Evolutionary conservation across 2,329 filamentous ascomycete species (phyloP), one percentile per base, ranked within the genome.

Genomic region (Cadophora malorum): DNA sequence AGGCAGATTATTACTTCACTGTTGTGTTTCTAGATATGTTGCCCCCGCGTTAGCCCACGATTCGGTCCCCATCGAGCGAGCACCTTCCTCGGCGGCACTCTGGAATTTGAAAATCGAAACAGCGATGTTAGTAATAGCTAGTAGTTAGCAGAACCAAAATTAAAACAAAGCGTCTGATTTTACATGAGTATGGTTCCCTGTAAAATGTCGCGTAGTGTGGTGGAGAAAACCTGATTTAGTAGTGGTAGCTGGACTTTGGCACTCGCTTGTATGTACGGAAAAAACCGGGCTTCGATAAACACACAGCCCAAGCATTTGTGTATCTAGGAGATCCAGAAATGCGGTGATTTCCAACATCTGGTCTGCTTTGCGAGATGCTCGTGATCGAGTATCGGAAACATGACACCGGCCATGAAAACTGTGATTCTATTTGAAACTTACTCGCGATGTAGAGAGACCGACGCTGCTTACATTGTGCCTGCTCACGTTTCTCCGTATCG

Each of bases 1-100:
- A 72, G 65, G 72, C 71, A 74, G 68, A 76, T 59, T 21, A 53
- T 38, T 49, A 66, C 72, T 76, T 73, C 71, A 73, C 70, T 65
- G 47, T 71, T 77, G 73, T 76, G 73, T 74, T 78, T 77, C 70
- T 76, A 75, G 76, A 75, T 77, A 71, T 69, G 72, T 71, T 73
- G 69, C 69, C 70, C 69, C 62, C 59, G 23, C 63, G 49, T 65
- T 64, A 49, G 60, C 50, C 63, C 63, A 61, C 67, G 63, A 63
- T 59, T 65, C 63, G 63, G 68, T 68, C 64, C 33, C 69, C 69
- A 73, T 72, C 65, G 62, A 66, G 21, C 64, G 64, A 66, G 59
- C 52, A 66, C 38, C 49, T 31, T 56, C 23, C 38, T 41, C 59
- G 35, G 59, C 59, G 45, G 65, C 59, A 66, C 56, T 25, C 59